Evolutionary conservation across 2,329 filamentous ascomycete genomes (phyloP), one percentile per base, ranked within the genome.

Genomic region (Onygenales sp.): DNA sequence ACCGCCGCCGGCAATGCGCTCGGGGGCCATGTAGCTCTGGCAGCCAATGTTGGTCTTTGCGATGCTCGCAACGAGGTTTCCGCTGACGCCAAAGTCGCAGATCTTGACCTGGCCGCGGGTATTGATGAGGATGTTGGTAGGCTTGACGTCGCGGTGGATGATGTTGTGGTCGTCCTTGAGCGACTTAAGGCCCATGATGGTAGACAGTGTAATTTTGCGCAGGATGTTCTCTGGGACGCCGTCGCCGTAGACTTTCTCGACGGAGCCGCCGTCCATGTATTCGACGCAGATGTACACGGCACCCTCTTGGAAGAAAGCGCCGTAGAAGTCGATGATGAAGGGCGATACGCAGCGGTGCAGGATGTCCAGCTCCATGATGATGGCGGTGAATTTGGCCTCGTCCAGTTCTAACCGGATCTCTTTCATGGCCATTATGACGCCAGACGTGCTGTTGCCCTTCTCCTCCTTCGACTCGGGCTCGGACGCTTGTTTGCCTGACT

Each of bases 201-300:
- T 96, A 17, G 87, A 86, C 58, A 93, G 82, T 0, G 92, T 90
- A 58, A 98, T 93, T 69, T 96, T 97, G 52, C 85, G 83, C 50
- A 98, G 74, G 0, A 98, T 85, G 43, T 81, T 82, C 68, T 98
- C 93, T 0, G 93, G 90, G 8, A 98, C 85, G 44, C 93, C 93
- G 55, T 91, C 89, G 9, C 81, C 81, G 68, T 98, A 98, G 10
- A 98, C 74, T 70, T 96, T 96, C 76, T 98, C 93, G 65, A 97
- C 91, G 39, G 91, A 97, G 7, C 93, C 93, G 46, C 93, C 93
- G 66, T 98, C 91, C 93, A 98, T 98, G 72, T 90, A 95, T 72
- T 98, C 93, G 69, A 98, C 95, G 72, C 93, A 98, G 69, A 98
- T 97, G 71, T 98, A 98, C 1, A 98, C 93, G 0, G 93, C 93